These are phyloP conservation scores for Volutella citrinella DNA, from an alignment of 2,329 filamentous ascomycete species.

Conservation along the genomic window DNA sequence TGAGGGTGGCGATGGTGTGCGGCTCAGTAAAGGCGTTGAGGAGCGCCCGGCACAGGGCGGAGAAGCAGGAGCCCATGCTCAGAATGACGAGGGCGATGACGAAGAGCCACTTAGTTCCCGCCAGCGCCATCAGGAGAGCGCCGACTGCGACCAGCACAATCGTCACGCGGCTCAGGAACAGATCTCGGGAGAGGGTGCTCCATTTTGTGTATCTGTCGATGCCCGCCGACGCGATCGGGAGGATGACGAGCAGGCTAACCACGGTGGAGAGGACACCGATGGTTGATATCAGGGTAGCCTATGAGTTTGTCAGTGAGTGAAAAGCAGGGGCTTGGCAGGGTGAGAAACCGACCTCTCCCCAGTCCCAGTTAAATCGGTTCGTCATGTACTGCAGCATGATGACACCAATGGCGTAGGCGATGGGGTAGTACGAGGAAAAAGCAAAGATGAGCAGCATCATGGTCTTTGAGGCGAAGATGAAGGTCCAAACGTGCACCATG, in stretches of 20 bases:
- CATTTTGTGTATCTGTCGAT: constrained; percentile 30
- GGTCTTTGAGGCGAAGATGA: constrained; percentile 37
- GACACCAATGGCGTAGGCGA: constrained; percentile 30
- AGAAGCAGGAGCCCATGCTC: constrained; percentile 43
- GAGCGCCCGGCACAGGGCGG: constrained; percentile 43
- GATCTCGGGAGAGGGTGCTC: constrained; percentile 35
- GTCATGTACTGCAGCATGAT: constrained; percentile 51
- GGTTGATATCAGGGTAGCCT: constrained; percentile 42
- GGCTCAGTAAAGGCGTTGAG: constrained; percentile 52
- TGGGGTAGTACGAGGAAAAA: constrained; percentile 21
- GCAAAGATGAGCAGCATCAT: constrained; percentile 38
- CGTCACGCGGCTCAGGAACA: constrained; percentile 37
- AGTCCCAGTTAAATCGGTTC: constrained; percentile 47
- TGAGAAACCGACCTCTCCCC: constrained; percentile 34
- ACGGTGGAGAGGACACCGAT: constrained; percentile 36
- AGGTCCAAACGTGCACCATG: constrained; percentile 35
- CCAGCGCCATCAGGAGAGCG: constrained; percentile 35
- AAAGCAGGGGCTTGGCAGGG: background rate
- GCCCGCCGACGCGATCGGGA: constrained; percentile 33
- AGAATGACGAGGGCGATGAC: constrained; percentile 41
- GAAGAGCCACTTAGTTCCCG: constrained; percentile 33
- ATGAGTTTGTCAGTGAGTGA: background rate
- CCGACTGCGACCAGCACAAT: constrained; percentile 30
- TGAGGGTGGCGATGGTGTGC: constrained; percentile 52
- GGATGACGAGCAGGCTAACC: constrained; percentile 34